A percentile compares a stretch with the other conserved stretches of the same genome.
These are phyloP conservation scores for Quercus cerris DNA, from an alignment of 306 rosid species.

Conservation along the genomic window DNA sequence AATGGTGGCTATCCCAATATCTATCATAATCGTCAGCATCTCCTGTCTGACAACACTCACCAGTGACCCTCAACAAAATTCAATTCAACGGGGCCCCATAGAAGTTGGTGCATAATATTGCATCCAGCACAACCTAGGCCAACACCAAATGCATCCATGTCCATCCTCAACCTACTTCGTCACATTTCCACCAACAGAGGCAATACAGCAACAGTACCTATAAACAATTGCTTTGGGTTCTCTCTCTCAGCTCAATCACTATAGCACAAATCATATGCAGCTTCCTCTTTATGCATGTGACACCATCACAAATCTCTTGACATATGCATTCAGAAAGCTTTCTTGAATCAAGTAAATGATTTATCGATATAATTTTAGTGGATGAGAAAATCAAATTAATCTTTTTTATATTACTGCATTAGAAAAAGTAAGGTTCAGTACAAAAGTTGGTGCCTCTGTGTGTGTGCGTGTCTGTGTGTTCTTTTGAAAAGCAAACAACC, in stretches of 20 bases:
- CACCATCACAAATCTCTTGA: not conserved
- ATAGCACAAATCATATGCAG: not conserved
- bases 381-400: not conserved
- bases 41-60: not conserved
- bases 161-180: not conserved
- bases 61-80: not conserved
- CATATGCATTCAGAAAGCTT: not conserved
- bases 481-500: conserved; percentile 25
- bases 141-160: not conserved
- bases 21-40: not conserved
- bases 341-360: not conserved
- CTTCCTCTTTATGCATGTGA: not conserved
- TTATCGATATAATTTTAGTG: not conserved
- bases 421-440: not conserved
- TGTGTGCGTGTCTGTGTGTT: not conserved
- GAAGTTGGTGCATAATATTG: no score
- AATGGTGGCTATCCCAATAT: not conserved
- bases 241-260: not conserved
- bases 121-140: not conserved
- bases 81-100: no score
- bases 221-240: not conserved
- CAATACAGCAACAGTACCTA: not conserved
- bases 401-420: not conserved
- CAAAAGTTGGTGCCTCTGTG: not conserved
- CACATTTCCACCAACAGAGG: not conserved